Evolutionary conservation across 192 early-diverging fungal species (phyloP), one percentile per base, ranked within the genome.

Genomic region (Coemansia aciculifera): DNA sequence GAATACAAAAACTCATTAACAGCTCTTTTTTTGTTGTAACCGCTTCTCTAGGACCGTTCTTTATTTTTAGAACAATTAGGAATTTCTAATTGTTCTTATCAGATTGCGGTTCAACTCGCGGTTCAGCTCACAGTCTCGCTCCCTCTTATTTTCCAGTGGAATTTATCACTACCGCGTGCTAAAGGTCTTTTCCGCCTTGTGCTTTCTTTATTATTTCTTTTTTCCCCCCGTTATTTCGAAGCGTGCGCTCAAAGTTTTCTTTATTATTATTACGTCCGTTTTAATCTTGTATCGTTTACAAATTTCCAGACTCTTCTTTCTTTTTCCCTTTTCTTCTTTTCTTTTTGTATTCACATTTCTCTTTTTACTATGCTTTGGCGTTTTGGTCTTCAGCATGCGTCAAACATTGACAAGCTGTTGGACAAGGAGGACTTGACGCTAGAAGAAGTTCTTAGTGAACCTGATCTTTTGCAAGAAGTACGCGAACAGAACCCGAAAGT

Each of bases 391-490:
- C 91, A 94, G 75, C 89, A 90, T 74, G 86, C 92, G 59, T 96
- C 96, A 44, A 91, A 91, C 64, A 91, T 99, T 61, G 94, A 95
- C 85, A 89, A 89, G 68, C 84, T 98, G 72, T 88, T 99, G 38
- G 95, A 97, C 44, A 93, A 93, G 67, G 93, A 93, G 62, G 93
- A 93, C 72, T 74, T 94, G 61, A 92, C 92, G 17, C 85, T 98
- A 36, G 93, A 95, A 49, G 96, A 98, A 68, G 77, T 98, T 23
- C 85, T 99, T 44, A 91, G 95, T 73, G 94, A 98, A 66, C 89
- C 93, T 67, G 95, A 95, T 82, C 84, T 99, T 62, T 81, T 97
- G 59, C 95, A 98, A 82, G 95, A 99, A 87, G 89, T 92, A 73
- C 96, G 97, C 75, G 87, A 89, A 42, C 92, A 96, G 56, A 97